These are phyloP conservation scores for Arthrobotrys sphaeroides DNA, from an alignment of 2,329 filamentous ascomycete species.

Conservation along the genomic window DNA sequence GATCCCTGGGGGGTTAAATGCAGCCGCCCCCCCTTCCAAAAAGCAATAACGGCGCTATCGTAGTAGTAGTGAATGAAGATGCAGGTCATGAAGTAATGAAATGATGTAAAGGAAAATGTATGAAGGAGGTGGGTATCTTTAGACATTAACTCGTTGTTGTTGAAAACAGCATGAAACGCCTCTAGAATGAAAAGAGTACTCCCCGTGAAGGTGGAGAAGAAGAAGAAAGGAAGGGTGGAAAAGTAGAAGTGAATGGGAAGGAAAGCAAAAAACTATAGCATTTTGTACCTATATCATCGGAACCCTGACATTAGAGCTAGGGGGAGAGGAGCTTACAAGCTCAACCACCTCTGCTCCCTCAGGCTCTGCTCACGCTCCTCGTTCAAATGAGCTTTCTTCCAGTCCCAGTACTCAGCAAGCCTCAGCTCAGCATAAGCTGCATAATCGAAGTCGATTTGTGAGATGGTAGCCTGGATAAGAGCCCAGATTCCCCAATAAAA, in stretches of 20 bases:
- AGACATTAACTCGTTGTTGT: slow-evolving; percentile 46
- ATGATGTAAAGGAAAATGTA: neutral
- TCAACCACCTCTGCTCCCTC: slow-evolving; percentile 50
- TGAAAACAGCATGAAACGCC: slow-evolving; percentile 51
- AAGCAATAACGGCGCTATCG: neutral
- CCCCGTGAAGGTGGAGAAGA: too few species aligned
- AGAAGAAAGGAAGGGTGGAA: neutral
- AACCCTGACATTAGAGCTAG: too few species aligned
- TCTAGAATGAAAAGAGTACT: slow-evolving; percentile 22
- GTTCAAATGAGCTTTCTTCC: slow-evolving; percentile 67
- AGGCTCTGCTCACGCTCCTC: slow-evolving; percentile 18
- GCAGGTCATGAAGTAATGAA: neutral
- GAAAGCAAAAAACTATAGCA: neutral
- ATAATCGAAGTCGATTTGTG: slow-evolving; percentile 96
- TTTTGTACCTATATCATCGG: neutral
- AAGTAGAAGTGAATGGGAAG: neutral
- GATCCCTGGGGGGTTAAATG: too few species aligned
- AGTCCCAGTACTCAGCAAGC: slow-evolving; percentile 90
- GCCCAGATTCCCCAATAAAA: slow-evolving; percentile 96
- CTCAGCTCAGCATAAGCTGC: slow-evolving; percentile 86
- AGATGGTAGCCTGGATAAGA: slow-evolving; percentile 91
- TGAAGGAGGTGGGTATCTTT: slow-evolving; percentile 41
- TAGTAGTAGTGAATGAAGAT: neutral
- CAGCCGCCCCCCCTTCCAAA: too few species aligned
- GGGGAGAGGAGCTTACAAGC: slow-evolving; percentile 28